These are phyloP conservation scores for Leishmania mexicana DNA, from an alignment of 208 protist species.

Conservation along the genomic window DNA sequence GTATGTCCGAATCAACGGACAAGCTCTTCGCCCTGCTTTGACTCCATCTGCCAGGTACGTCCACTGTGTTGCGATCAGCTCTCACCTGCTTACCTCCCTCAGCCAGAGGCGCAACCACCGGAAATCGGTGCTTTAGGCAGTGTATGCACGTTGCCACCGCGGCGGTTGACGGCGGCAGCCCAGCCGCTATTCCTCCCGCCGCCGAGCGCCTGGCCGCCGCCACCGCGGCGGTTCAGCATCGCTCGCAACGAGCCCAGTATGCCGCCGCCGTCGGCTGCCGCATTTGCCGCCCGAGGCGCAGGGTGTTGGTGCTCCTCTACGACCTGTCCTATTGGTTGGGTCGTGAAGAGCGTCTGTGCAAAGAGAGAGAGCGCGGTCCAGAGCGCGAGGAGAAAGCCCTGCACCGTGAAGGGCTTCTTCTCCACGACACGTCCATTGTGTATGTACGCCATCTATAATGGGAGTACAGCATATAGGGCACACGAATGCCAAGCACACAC, in stretches of 20 bases:
- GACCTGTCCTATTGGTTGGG: constrained; percentile 41
- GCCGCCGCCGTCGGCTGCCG: constrained; percentile 1
- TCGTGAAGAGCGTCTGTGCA: constrained; percentile 65
- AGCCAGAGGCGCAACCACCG: constrained; percentile 27
- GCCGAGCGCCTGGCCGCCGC: constrained; percentile 13
- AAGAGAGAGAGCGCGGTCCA: constrained; percentile 59
- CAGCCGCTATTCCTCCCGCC: constrained; percentile 27
- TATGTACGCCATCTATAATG: constrained; percentile 67
- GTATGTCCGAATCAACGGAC: not conserved
- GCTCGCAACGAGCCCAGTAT: constrained; percentile 6
- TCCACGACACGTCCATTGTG: constrained; percentile 76
- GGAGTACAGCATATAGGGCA: not conserved
- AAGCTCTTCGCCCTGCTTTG: not conserved
- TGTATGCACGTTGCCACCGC: constrained; percentile 50
- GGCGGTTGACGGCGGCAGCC: constrained; percentile 27
- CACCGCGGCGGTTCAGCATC: constrained; percentile 20
- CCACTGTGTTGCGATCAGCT: not conserved
- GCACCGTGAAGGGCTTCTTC: constrained; percentile 69
- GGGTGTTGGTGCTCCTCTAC: constrained; percentile 42
- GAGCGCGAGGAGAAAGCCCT: constrained; percentile 49
- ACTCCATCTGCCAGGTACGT: not conserved
- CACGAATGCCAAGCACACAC: too few species aligned
- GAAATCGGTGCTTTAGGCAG: constrained; percentile 44
- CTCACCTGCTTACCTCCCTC: constrained; percentile 31
- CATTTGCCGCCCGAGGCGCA: constrained; percentile 2